Evolutionary conservation across 257 asterid genomes (phyloP).

Genomic region (Solanum verrucosum): DNA sequence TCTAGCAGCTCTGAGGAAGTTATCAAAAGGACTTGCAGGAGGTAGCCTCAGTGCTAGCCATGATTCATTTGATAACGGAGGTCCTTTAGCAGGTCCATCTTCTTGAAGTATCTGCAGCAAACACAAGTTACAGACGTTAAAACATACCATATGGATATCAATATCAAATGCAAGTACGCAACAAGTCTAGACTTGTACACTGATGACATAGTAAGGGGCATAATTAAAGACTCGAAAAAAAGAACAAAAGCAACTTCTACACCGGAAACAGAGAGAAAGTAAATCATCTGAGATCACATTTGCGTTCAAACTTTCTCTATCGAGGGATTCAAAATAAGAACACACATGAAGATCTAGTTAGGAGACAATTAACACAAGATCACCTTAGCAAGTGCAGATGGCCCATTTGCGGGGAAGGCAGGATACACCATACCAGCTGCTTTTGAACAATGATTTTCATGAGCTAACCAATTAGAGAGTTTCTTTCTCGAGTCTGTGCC

Average conservation of each 20-base stretch:
- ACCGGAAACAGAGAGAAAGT: neutral
- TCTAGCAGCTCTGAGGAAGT: constrained; percentile 97
- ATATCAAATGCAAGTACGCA: neutral
- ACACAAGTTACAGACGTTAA: neutral
- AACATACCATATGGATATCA: neutral
- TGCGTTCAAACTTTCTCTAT: neutral
- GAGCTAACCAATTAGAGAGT: constrained; percentile 80
- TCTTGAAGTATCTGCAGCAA: constrained; percentile 30
- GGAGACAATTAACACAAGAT: neutral
- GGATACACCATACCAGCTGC: constrained; percentile 18
- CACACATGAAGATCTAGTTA: neutral
- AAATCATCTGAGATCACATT: neutral
- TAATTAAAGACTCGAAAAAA: neutral
- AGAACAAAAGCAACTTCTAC: neutral
- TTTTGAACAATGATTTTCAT: constrained; percentile 32
- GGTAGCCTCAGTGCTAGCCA: constrained; percentile 84
- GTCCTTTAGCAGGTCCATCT: constrained; percentile 16
- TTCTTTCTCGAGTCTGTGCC: constrained; percentile 85
- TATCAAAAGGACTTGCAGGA: constrained; percentile 97
- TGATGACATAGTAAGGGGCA: neutral
- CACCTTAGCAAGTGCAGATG: constrained; percentile 48
- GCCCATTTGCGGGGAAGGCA: constrained; percentile 24
- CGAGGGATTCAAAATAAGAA: neutral
- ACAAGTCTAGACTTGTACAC: neutral
- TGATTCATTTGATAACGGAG: constrained; percentile 26